phyloP scores from a whole-genome alignment of 208 protist genomes.

The Lotmaria passim region DNA sequence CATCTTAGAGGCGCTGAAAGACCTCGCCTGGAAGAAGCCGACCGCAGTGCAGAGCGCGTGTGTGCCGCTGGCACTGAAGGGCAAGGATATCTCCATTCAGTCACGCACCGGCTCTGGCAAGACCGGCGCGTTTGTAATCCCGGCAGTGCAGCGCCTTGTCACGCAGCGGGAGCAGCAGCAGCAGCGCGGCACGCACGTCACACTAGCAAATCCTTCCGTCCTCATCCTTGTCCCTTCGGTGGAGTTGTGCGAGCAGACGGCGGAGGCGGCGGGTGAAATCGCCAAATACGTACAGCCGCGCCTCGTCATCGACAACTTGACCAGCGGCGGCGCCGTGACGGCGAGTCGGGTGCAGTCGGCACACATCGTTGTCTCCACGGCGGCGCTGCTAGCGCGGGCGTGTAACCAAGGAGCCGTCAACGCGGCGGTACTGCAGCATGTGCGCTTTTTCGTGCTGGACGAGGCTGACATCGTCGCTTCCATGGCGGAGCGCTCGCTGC shows the following conservation, averaged over 20 bases:
- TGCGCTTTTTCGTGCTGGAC: constrained; percentile 94
- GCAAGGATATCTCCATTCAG: constrained; percentile 88
- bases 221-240: constrained; percentile 96
- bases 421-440: constrained; percentile 54
- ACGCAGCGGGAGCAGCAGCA: constrained; percentile 78
- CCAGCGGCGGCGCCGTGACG: constrained; percentile 56
- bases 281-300: constrained; percentile 84
- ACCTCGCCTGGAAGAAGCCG: constrained; percentile 86
- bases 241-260: constrained; percentile 96
- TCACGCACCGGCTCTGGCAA: constrained; percentile 90
- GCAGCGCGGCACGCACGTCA: constrained; percentile 38
- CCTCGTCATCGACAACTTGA: constrained; percentile 86
- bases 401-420: constrained; percentile 63
- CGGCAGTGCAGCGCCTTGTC: constrained; percentile 85
- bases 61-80: constrained; percentile 94
- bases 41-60: constrained; percentile 95
- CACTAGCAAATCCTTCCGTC: constrained; percentile 64
- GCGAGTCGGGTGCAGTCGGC: constrained; percentile 64
- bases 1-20: constrained; percentile 80
- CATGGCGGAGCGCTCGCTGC: constrained; percentile 93
- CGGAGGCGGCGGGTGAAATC: constrained; percentile 69
- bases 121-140: constrained; percentile 91
- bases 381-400: constrained; percentile 77
- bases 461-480: constrained; percentile 97
- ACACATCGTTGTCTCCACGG: constrained; percentile 87